phyloP scores from a whole-genome alignment of 148 eudicot genomes.

The Vaccinium corymbosum region DNA sequence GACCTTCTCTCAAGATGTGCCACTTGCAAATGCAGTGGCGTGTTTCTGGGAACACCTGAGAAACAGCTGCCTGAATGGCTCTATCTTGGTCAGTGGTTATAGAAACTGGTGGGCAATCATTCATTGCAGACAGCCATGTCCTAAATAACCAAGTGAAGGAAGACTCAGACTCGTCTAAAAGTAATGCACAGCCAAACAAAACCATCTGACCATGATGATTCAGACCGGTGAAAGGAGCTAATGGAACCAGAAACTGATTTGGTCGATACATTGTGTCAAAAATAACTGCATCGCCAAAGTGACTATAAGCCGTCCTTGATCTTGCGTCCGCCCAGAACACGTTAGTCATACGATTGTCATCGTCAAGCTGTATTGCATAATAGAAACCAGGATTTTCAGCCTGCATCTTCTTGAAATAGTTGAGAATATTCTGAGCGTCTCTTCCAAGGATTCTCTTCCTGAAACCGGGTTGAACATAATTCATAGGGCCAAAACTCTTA shows the following conservation, averaged over 20 bases:
- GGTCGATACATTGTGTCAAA: constrained; percentile 36
- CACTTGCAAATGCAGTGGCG: constrained; percentile 39
- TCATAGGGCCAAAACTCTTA: constrained; percentile 17
- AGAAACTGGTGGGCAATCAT: constrained; percentile 22
- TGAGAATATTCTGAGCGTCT: constrained; percentile 30
- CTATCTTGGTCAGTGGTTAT: constrained; percentile 34
- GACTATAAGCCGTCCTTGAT: constrained; percentile 29
- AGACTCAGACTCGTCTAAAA: constrained; percentile 29
- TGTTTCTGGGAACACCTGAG: constrained; percentile 24
- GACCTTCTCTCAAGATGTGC: constrained; percentile 37
- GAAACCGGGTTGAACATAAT: constrained; percentile 15
- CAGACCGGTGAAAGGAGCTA: constrained; percentile 32
- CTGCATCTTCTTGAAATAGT: constrained; percentile 33
- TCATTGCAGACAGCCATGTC: constrained; percentile 30
- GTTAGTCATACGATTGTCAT: constrained; percentile 30
- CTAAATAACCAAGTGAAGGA: constrained; percentile 31
- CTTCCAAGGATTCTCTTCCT: constrained; percentile 24
- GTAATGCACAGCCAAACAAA: constrained; percentile 29
- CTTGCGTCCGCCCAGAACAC: constrained; percentile 33
- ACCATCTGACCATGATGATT: constrained; percentile 32
- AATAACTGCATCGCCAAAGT: constrained; percentile 31
- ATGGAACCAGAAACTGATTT: constrained; percentile 29
- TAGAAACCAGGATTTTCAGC: constrained; percentile 30
- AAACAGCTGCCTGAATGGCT: constrained; percentile 29
- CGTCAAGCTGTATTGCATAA: constrained; percentile 32